Base-by-base conservation (phyloP, 306 rosid genomes). In the Argentina anserina region DNA sequence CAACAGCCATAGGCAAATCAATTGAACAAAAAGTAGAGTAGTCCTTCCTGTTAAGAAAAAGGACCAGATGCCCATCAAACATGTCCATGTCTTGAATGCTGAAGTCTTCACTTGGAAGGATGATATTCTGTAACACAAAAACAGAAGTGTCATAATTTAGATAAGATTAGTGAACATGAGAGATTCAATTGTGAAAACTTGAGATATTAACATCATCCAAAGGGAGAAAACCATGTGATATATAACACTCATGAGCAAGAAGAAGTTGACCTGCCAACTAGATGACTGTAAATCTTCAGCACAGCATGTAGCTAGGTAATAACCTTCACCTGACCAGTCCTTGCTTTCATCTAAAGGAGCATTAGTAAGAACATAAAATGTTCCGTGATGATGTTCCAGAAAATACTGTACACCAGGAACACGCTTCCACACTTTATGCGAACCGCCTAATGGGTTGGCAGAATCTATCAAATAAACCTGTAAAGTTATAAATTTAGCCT, bases 391-490 rank as follows among this genome's bases (percentile, higher is more conserved):
- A 86, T 94, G 97, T 72, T 91, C 98, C 81, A 91, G 78, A 83
- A 94, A 94, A 70, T 83, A 91, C 80, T 85, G 96, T 28, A 88
- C 87, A 42, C 88, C 91, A 73, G 90, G 76, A 75, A 80, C 77
- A 45, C 98, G 98, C 77, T 77, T 76, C 66, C 80, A 85, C 74
- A 94, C 63, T 79, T 86, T 91, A 81, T 76, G 86, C 82, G 91
- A 76, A 45, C 88, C 90, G 65, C 79, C 80, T 36, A 74, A 72
- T 3, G 93, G 94, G 73, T 91, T 84, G 76, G 87, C 75, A 2
- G 96, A 83, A 81, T 89, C 88, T 69, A 94, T 83, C 59, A 91
- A 71, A 84, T 88, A 85, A 82, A 91, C 97, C 98, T 94, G 97
- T 73, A 56, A 73, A 81, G 50, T 76, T 73, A 75, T 80, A 76